Evolutionary conservation across 1,284 basidiomycete genomes (phyloP).

Genomic region (Leccinum subatratum): DNA sequence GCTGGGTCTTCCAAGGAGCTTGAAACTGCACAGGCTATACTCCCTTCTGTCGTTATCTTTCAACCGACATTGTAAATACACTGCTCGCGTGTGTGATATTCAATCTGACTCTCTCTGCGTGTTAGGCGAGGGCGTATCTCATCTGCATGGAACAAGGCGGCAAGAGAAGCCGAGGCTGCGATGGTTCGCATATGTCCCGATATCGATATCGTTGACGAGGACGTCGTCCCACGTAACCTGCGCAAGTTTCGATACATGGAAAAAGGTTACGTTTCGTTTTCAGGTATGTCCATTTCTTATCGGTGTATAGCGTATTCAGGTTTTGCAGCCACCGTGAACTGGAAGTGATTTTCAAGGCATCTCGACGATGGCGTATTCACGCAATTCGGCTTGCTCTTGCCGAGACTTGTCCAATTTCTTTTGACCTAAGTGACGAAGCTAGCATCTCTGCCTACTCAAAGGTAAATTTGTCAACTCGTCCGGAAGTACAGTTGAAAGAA

Average conservation of each 20-base stretch:
- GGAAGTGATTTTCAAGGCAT: constrained; percentile 22
- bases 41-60: constrained; percentile 20
- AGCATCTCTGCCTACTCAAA: constrained; percentile 41
- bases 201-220: constrained; percentile 45
- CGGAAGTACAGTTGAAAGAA: constrained; percentile 2
- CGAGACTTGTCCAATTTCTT: constrained; percentile 29
- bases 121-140: constrained; percentile 33
- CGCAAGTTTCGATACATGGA: constrained; percentile 50
- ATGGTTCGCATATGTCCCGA: constrained; percentile 45
- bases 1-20: constrained; percentile 14
- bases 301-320: constrained; percentile 4
- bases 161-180: constrained; percentile 38
- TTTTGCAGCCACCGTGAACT: constrained; percentile 20
- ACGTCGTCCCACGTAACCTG: constrained; percentile 40
- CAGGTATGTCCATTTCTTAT: constrained; percentile 29
- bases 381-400: constrained; percentile 30
- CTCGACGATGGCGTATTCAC: constrained; percentile 26
- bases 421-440: constrained; percentile 11
- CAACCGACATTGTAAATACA: constrained; percentile 28
- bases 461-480: constrained; percentile 25
- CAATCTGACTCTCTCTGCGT: constrained; percentile 6
- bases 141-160: constrained; percentile 40
- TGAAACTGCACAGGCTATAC: constrained; percentile 5
- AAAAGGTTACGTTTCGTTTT: constrained; percentile 42
- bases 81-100: not conserved